Percentiles rank a stretch among this genome's conserved stretches.
phyloP scores from a whole-genome alignment of 805 yeast species.

The Middelhovenomyces tepae region DNA sequence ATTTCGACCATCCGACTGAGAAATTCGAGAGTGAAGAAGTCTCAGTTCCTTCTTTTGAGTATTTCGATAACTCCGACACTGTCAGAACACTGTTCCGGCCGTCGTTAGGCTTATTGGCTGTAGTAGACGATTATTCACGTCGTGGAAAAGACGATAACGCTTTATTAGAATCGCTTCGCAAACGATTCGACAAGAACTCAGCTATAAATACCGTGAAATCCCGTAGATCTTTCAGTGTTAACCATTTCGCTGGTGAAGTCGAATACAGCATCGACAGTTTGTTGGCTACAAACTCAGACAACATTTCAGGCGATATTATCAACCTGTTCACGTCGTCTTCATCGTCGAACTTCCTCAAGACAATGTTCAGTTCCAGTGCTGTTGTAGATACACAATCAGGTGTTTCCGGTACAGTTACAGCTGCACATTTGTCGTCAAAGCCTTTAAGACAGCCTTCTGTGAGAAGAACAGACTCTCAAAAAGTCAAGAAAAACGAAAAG shows the following conservation, averaged over 20 bases:
- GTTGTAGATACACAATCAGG: conserved; percentile 29
- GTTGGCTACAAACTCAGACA: conserved; percentile 45
- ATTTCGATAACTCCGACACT: conserved; percentile 47
- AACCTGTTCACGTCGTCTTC: conserved; percentile 30
- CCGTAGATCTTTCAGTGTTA: conserved; percentile 39
- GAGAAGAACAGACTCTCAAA: conserved; percentile 13
- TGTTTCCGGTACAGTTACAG: conserved; percentile 25
- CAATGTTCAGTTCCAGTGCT: conserved; percentile 28
- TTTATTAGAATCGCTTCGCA: conserved; percentile 24
- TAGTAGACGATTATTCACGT: conserved; percentile 31
- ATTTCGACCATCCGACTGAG: conserved; percentile 31
- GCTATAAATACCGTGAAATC: conserved; percentile 23
- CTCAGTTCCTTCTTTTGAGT: conserved; percentile 45
- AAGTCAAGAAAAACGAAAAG: conserved; percentile 1
- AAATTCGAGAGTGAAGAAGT: conserved; percentile 33
- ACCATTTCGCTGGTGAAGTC: conserved; percentile 53
- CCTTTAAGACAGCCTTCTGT: conserved; percentile 33
- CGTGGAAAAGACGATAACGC: conserved; percentile 26
- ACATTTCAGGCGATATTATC: conserved; percentile 35
- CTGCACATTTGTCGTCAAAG: conserved; percentile 32
- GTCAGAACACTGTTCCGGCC: conserved; percentile 44
- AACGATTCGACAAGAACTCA: conserved; percentile 26
- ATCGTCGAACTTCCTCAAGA: conserved; percentile 29
- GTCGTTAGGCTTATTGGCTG: conserved; percentile 27
- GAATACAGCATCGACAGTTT: conserved; percentile 44